phyloP scores from a whole-genome alignment of 345 rosid genomes.

The Lagerstroemia speciosa region DNA sequence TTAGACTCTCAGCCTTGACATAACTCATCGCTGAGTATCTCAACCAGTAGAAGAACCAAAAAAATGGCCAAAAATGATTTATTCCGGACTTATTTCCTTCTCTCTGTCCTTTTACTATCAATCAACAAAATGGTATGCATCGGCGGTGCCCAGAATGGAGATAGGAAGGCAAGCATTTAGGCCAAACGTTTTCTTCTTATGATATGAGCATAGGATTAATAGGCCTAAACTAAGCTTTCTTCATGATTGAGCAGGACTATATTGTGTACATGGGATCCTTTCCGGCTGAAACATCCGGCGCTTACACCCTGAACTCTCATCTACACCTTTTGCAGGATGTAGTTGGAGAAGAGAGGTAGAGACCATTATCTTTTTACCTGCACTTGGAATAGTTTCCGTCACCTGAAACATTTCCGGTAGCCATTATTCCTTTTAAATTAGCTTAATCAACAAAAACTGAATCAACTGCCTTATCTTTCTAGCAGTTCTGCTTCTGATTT shows the following conservation, averaged over 20 bases:
- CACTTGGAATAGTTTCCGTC: no score
- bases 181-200: neutral
- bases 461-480: no score
- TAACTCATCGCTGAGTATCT: neutral
- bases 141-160: neutral
- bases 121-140: neutral
- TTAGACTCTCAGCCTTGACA: neutral
- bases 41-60: neutral
- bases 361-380: neutral
- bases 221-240: no score
- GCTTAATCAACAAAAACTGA: neutral
- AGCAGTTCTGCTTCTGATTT: conserved; percentile 13
- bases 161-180: neutral
- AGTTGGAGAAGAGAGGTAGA: neutral
- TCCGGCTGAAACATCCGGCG: conserved; percentile 11
- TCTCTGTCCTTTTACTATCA: neutral
- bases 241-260: neutral
- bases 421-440: no score
- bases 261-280: conserved; percentile 42
- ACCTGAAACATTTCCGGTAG: no score
- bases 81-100: neutral
- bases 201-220: neutral
- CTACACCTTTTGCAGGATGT: conserved; percentile 22
- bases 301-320: conserved; percentile 12
- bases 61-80: neutral